phyloP scores from a whole-genome alignment of 352 stramenopile genomes.

The Globisporangium yorkense region DNA sequence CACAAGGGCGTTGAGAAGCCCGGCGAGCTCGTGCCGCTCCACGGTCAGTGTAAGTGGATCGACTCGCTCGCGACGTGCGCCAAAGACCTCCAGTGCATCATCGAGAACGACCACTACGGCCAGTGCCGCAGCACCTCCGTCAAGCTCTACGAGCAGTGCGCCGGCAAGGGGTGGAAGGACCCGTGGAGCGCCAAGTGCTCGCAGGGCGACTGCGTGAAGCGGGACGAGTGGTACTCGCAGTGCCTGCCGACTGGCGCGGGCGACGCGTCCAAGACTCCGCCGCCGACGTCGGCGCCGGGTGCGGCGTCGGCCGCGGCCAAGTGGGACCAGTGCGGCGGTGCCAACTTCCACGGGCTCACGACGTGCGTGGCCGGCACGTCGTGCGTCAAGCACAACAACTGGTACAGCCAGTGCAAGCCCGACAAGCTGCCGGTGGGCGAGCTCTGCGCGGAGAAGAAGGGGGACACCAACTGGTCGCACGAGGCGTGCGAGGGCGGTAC shows the following conservation, averaged over 20 bases:
- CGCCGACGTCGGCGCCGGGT: neutral
- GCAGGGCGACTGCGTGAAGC: constrained; percentile 14
- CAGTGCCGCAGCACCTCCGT: constrained; percentile 17
- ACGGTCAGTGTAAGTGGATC: constrained; percentile 15
- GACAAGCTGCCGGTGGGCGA: constrained; percentile 12
- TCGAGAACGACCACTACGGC: constrained; percentile 24
- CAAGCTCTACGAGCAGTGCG: constrained; percentile 23
- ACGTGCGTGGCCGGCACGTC: constrained; percentile 15
- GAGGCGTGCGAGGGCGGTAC: constrained; percentile 5
- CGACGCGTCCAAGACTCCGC: neutral
- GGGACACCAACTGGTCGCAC: constrained; percentile 7
- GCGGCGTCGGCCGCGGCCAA: neutral
- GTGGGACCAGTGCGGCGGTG: constrained; percentile 25
- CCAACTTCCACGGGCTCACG: constrained; percentile 9
- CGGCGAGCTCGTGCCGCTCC: neutral
- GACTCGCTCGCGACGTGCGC: constrained; percentile 13
- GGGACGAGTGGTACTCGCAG: constrained; percentile 23
- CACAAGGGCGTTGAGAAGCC: constrained; percentile 1
- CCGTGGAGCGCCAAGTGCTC: constrained; percentile 18
- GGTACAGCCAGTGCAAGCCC: constrained; percentile 24
- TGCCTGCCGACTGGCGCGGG: constrained; percentile 7
- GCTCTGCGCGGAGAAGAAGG: constrained; percentile 10
- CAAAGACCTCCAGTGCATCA: constrained; percentile 16
- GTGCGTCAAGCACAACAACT: constrained; percentile 21
- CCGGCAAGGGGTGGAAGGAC: constrained; percentile 12